A percentile compares a stretch with the other conserved stretches of the same genome.
These are phyloP conservation scores for Acidomyces sp. DNA, from an alignment of 495 filamentous ascomycete genomes.

Conservation along the genomic window DNA sequence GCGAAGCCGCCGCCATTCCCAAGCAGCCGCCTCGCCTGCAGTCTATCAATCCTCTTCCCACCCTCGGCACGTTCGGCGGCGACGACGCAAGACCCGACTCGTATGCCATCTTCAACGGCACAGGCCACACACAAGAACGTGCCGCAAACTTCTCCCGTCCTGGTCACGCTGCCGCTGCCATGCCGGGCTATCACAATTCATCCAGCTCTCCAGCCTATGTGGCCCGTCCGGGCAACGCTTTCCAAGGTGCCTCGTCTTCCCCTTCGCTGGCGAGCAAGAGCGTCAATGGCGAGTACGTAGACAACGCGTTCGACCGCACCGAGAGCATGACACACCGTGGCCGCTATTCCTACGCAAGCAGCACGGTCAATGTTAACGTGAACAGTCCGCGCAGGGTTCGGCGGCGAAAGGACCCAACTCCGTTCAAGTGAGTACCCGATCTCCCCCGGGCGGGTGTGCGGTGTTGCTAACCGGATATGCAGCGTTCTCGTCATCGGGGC, in stretches of 20 bases:
- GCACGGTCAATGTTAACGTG: slow-evolving; percentile 66
- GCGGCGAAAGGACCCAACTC: slow-evolving; percentile 89
- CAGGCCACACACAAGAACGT: slow-evolving; percentile 24
- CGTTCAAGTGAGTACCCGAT: slow-evolving; percentile 73
- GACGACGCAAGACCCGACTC: slow-evolving; percentile 53
- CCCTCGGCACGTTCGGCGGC: slow-evolving; percentile 60
- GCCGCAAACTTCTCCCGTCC: slow-evolving; percentile 18
- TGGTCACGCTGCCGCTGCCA: slow-evolving; percentile 13
- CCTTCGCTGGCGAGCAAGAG: slow-evolving; percentile 8
- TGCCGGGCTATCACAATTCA: slow-evolving; percentile 4
- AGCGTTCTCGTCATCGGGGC: slow-evolving; percentile 87
- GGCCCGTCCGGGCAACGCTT: slow-evolving; percentile 30
- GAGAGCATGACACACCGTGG: slow-evolving; percentile 97
- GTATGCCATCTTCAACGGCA: slow-evolving; percentile 47
- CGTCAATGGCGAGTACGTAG: slow-evolving; percentile 29
- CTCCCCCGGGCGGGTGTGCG: not conserved
- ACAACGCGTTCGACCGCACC: slow-evolving; percentile 64
- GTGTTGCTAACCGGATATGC: slow-evolving; percentile 11
- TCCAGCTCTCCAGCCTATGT: slow-evolving; percentile 18
- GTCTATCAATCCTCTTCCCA: slow-evolving; percentile 51
- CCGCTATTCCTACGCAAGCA: slow-evolving; percentile 93
- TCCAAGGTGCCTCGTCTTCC: slow-evolving; percentile 21
- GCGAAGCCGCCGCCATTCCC: slow-evolving; percentile 32
- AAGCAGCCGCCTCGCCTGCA: slow-evolving; percentile 69
- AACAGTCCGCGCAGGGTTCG: slow-evolving; percentile 88